Evolutionary conservation across 306 rosid species (phyloP).

Genomic region (Carpinus viminea): DNA sequence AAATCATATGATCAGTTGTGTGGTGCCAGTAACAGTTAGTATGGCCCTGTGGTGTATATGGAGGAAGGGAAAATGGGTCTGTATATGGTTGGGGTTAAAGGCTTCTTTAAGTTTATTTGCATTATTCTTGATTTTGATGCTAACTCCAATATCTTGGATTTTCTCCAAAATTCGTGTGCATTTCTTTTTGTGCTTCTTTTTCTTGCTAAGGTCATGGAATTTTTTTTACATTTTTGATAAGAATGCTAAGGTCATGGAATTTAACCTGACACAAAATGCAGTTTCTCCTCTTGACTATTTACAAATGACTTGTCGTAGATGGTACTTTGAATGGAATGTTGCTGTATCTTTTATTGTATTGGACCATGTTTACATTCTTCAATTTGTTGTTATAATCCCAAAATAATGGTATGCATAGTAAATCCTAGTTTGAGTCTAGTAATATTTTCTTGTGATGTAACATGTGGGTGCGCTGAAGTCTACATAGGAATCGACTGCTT

Average conservation of each 20-base stretch:
- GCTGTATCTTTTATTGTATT: too few relatives aligned
- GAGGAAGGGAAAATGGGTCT: background rate
- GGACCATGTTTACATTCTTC: too few relatives aligned
- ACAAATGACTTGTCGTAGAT: background rate
- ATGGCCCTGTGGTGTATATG: background rate
- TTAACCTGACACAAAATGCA: background rate
- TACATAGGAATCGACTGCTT: background rate
- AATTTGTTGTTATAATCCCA: too few relatives aligned
- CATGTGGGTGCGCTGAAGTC: background rate
- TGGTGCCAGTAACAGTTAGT: background rate
- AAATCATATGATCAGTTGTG: background rate
- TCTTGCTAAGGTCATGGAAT: background rate
- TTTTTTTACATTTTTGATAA: too few relatives aligned
- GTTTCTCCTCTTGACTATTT: background rate
- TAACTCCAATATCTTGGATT: background rate
- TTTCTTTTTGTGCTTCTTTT: background rate
- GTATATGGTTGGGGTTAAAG: background rate
- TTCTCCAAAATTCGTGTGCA: background rate
- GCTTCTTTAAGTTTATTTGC: background rate
- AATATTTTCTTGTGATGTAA: background rate
- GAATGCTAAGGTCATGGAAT: background rate
- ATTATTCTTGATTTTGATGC: background rate
- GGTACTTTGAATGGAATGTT: too few relatives aligned
- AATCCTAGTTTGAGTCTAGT: background rate
- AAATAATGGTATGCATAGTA: background rate